A percentile compares a stretch with the other conserved stretches of the same genome.
Conservation (phyloP, 768 basidiomycete species). For the Leccinum sublutescens region DNA sequence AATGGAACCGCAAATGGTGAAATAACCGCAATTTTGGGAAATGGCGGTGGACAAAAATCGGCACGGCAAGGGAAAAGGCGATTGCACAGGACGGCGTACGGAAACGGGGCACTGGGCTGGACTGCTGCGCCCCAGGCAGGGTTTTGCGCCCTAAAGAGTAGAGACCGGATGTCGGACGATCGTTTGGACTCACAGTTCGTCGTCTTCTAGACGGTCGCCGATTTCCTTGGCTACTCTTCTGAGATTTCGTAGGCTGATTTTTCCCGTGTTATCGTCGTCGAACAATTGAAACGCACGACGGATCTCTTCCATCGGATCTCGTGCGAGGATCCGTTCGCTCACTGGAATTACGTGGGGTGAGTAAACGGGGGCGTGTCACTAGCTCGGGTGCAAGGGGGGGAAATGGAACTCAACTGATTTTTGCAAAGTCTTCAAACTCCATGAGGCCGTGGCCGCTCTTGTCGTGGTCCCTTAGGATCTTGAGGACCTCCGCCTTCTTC, state of each 20-base stretch:
- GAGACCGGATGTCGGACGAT: conserved; percentile 6
- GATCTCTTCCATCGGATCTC: conserved; percentile 97
- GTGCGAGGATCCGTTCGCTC: conserved; percentile 88
- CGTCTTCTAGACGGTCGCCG: conserved; percentile 92
- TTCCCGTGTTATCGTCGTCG: conserved; percentile 94
- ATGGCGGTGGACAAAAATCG: conserved; percentile 27
- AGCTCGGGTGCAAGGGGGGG: not conserved
- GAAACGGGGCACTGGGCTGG: conserved; percentile 30
- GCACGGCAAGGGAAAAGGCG: conserved; percentile 15
- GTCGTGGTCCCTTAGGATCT: conserved; percentile 88
- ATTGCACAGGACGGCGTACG: conserved; percentile 22
- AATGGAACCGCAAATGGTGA: conserved; percentile 16
- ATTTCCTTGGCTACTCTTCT: conserved; percentile 95
- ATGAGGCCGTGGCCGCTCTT: conserved; percentile 80
- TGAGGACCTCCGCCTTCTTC: conserved; percentile 98
- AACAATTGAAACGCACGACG: conserved; percentile 94
- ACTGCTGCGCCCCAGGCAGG: conserved; percentile 24
- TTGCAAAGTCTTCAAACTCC: conserved; percentile 91
- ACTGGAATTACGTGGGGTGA: conserved; percentile 48
- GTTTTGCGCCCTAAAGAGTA: conserved; percentile 15
- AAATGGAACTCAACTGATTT: conserved; percentile 69
- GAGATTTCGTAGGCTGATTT: conserved; percentile 88
- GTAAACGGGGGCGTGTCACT: conserved; percentile 5
- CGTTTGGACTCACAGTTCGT: conserved; percentile 79
- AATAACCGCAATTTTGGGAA: conserved; percentile 17